Base-by-base conservation (phyloP, 163 green algal species). In the Chlamydomonas reinhardtii region DNA sequence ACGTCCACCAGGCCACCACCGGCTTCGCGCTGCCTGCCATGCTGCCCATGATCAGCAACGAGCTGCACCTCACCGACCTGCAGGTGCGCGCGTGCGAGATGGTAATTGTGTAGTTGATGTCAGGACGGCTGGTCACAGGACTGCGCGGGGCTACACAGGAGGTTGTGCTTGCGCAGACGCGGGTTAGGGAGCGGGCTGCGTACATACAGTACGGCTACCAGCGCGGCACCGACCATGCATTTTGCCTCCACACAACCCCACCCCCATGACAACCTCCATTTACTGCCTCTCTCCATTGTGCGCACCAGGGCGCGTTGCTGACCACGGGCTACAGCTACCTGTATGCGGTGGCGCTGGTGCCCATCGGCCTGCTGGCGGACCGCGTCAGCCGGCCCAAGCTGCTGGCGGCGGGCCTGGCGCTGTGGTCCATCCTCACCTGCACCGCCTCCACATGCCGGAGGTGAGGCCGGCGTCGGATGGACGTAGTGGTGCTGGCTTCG, bases 341-440 rank as follows among this genome's bases (percentile, higher is more conserved):
- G 39, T 98, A 98, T 85, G 96, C 96, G 0, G 39, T 97, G 37
- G 91, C 94, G 0, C 93, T 98, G 66, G 89, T 98, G n/a, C 96
- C 96, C 22, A 91, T 96, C 19, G 96, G 96, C 0, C 83, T 97
- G 29, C 89, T 98, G 80, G 96, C 95, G 4, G 96, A 98, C 84
- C 80, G 89, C 16, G 54, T 89, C 2, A 85, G 95, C 75, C 91
- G 95, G 19, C 94, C 94, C 0, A 92, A 94, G 73, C 92, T 98
- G 74, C 92, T 98, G 69, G 91, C 93, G 0, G 91, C 84, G 2
- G 94, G 95, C 19, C 82, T 97, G 5, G 90, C 87, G 2, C 54
- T 93, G 8, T 98, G 96, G 96, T 95, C 89, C 56, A 39, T 90
- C 11, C 90, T 98, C 16, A 96, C 92, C 27, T 89, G 96, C 70